These are phyloP conservation scores for Gnetum montanum DNA, from an alignment of 75 land plant genomes.

Conservation along the genomic window DNA sequence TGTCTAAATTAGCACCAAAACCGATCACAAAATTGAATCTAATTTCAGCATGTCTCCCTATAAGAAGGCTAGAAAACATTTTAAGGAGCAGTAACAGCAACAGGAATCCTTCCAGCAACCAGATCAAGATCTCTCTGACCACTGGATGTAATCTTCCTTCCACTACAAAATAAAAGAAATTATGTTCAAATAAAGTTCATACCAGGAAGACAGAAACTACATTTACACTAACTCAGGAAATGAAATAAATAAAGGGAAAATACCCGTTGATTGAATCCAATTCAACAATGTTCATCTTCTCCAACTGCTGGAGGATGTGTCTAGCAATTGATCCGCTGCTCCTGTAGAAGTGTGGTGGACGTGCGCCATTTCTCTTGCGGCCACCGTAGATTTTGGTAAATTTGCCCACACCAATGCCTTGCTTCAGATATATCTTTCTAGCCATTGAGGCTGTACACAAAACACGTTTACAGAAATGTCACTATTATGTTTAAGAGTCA, in stretches of 20 bases:
- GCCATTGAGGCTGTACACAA: conserved; percentile 87
- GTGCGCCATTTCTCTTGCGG: conserved; percentile 62
- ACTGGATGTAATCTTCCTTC: conserved; percentile 67
- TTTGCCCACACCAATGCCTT: conserved; percentile 77
- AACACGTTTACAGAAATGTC: no score
- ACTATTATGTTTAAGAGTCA: no score
- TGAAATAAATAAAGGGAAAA: no score
- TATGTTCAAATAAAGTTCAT: background rate
- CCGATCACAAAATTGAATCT: no score
- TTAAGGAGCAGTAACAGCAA: no score
- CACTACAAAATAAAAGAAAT: conserved; percentile 30
- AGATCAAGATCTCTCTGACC: conserved; percentile 76
- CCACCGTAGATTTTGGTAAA: conserved; percentile 80
- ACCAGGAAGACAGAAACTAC: no score
- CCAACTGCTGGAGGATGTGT: conserved; percentile 66
- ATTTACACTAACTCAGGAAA: no score
- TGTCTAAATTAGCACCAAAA: no score
- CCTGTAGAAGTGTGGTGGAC: conserved; percentile 77
- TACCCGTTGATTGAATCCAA: no score
- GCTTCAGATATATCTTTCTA: conserved; percentile 75
- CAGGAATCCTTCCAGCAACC: conserved; percentile 73
- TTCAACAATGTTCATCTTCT: conserved; percentile 56
- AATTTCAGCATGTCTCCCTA: no score
- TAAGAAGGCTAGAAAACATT: no score
- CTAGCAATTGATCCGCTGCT: conserved; percentile 78